Base-by-base conservation (phyloP, 306 rosid species). In the Prunus mira region DNA sequence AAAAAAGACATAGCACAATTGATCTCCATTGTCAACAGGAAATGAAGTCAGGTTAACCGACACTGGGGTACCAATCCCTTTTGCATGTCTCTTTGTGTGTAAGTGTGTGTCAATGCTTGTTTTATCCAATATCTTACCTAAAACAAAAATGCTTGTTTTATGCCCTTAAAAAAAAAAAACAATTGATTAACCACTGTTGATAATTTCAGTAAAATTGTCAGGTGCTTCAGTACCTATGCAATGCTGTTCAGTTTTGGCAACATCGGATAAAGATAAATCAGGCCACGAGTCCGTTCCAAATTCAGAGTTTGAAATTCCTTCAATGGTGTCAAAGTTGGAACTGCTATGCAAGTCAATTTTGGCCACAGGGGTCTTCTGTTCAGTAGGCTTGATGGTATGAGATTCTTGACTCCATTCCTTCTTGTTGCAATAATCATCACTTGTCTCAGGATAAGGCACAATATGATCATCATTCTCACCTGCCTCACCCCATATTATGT, bases 401-500 rank as follows among this genome's bases (percentile, higher is more conserved):
- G 87, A 80, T 72, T 83, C 90, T 65, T 80, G 88, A 74, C 84
- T 84, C 86, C 84, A 78, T 82, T 86, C 90, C 85, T 82, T 86
- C 82, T 88, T 90, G 67, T 82, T 83, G 69, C 65, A 65, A 74
- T 71, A 84, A 79, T 87, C 88, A 67, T 89, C 91, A 78, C 85
- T 81, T 82, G 81, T 88, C 84, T 84, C 89, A 0, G 86, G 85
- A 79, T 86, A 91, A 65, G 97, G 99, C 84, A 92, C 97, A 84
- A 92, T 91, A 83, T 95, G 97, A 78, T 92, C 99, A 86, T 88
- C 93, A 72, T 75, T 86, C 79, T 88, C 97, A 63, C 77, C 82
- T 67, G 82, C 86, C 86, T 92, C 97, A 79, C 83, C 96, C 97
- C 97, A 92, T 92, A 95, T 81, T 89, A 95, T 92, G 85, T 91